Percentiles rank a stretch among this genome's conserved stretches.
Conservation (phyloP, 108 stramenopile species). For the Seminavis robusta region DNA sequence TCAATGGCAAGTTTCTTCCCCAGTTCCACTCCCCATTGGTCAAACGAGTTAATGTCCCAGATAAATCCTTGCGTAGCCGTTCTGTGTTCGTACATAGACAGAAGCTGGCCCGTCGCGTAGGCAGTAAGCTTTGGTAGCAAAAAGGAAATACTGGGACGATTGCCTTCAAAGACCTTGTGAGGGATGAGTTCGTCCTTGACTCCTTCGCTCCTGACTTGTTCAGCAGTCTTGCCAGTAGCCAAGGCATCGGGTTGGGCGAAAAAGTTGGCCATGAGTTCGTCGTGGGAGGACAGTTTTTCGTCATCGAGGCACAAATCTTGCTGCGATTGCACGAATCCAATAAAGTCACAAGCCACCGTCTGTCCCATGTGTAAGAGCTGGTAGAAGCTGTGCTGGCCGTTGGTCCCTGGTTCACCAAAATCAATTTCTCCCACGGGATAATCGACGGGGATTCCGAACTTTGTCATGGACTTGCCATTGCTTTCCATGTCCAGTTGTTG, state of each 20-base stretch:
- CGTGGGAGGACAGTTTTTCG: conserved; percentile 94
- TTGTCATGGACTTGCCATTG: conserved; percentile 85
- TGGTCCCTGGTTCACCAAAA: conserved; percentile 98
- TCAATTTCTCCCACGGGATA: conserved; percentile 94
- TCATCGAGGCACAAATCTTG: conserved; percentile 82
- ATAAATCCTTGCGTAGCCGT: conserved; percentile 99
- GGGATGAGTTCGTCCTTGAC: conserved; percentile 84
- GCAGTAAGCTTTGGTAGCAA: conserved; percentile 94
- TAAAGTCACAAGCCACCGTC: conserved; percentile 95
- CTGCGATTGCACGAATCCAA: conserved; percentile 88
- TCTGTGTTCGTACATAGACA: conserved; percentile 97
- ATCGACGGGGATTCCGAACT: conserved; percentile 80
- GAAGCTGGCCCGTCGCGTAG: conserved; percentile 90
- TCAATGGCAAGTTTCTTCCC: conserved; percentile 97
- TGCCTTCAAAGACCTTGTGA: conserved; percentile 95
- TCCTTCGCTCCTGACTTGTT: conserved; percentile 92
- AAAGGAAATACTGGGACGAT: conserved; percentile 94
- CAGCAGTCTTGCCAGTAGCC: conserved; percentile 88
- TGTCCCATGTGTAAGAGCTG: conserved; percentile 99
- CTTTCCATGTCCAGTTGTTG: conserved; percentile 99
- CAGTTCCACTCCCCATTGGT: conserved; percentile 99
- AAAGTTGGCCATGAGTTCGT: conserved; percentile 99
- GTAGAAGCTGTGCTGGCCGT: conserved; percentile 99
- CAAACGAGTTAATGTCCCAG: conserved; percentile 99
- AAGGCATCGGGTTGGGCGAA: conserved; percentile 99